These are phyloP conservation scores for Mucor piriformis DNA, from an alignment of 371 early-diverging fungal species.

Conservation along the genomic window DNA sequence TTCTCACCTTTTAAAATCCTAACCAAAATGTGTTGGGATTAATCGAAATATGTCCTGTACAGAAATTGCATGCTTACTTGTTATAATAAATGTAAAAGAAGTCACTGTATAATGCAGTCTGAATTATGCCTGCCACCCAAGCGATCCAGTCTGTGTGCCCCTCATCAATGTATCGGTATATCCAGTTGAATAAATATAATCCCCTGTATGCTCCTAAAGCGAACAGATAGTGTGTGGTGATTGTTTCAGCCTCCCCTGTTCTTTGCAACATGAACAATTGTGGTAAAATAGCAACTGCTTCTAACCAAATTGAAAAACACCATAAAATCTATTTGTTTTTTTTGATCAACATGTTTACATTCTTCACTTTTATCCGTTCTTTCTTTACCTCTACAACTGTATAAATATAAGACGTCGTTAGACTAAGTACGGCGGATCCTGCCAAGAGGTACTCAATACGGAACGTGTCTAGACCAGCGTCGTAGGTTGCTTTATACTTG, in stretches of 20 bases:
- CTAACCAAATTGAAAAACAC: conserved; percentile 97
- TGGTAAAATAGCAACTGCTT: conserved; percentile 98
- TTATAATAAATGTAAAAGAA: conserved; percentile 97
- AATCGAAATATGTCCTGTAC: not conserved
- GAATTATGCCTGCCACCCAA: conserved; percentile 88
- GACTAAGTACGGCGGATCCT: conserved; percentile 68
- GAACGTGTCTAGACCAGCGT: conserved; percentile 89
- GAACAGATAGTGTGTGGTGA: conserved; percentile 98
- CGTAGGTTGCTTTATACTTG: conserved; percentile 91
- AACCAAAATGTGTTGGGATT: not conserved
- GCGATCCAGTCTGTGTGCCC: conserved; percentile 73
- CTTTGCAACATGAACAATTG: conserved; percentile 96
- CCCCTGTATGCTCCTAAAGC: conserved; percentile 97
- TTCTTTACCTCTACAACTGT: conserved; percentile 66
- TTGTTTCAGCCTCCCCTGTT: conserved; percentile 98
- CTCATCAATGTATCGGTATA: conserved; percentile 85
- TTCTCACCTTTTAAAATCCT: conserved; percentile 84
- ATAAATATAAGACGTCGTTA: conserved; percentile 75
- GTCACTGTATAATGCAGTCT: conserved; percentile 95
- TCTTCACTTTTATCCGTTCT: not conserved
- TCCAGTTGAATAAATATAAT: conserved; percentile 96
- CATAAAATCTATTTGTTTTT: conserved; percentile 72
- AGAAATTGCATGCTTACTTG: conserved; percentile 51
- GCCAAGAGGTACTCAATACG: conserved; percentile 83
- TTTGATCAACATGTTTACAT: not conserved